Evolutionary conservation across 768 basidiomycete species (phyloP), one percentile per base, ranked within the genome.

Genomic region (Leccinum truebloodii): DNA sequence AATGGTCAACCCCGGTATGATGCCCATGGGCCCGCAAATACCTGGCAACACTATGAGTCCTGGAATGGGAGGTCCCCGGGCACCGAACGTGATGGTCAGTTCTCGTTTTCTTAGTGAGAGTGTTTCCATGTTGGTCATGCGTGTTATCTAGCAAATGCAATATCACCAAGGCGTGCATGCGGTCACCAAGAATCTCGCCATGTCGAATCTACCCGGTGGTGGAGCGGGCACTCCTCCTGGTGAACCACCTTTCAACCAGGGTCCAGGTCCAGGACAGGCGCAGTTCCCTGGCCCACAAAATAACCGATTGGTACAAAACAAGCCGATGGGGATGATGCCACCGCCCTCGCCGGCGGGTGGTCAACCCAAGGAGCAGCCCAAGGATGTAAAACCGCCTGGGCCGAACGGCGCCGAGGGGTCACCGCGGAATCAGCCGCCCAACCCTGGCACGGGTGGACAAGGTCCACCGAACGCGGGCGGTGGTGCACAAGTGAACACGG

Each of bases 271-370:
- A 57, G 73, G 73, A 20, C 76, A 76, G 53, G 64, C 64, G 18
- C 69, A 71, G 12, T 77, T 78, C 54, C 59, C 73, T 64, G 61
- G 76, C 58, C 55, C 75, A 22, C 67, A 73, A 74, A 61, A 73
- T 73, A 60, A 60, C 62, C 66, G 69, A 58, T 41, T 67, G 65
- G 75, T 62, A 26, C 77, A 69, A 63, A 59, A 48, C 32, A 78
- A 78, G 54, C 68, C 76, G 1, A 79, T 77, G 76, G 72, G 70
- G 14, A 84, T 83, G 81, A 76, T 79, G 71, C 67, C 69, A n/a
- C 83, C 83, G 0, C 84, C 83, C 5, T 83, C 84, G 6, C 82
- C 85, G 44, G 79, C 77, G 1, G 65, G 68, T 53, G 67, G 67
- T 60, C 73, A 69, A 52, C 60, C 67, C 30, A 71, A 73, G 61